Evolutionary conservation across 139 green algal species (phyloP).

Genomic region (Gonium pectorale): DNA sequence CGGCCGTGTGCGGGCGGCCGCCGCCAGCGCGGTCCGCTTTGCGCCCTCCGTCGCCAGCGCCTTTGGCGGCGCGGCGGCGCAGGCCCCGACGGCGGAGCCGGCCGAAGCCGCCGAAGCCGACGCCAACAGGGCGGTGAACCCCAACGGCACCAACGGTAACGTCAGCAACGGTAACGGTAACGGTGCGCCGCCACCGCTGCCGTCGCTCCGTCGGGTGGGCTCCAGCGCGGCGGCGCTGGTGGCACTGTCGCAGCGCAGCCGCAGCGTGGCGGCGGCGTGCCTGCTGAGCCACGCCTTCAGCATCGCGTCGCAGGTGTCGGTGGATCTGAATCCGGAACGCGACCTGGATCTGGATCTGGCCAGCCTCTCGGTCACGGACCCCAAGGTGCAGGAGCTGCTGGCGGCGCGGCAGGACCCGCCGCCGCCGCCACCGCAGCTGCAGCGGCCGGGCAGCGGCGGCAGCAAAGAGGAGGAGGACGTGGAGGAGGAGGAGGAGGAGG

Average conservation of each 20-base stretch:
- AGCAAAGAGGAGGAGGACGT: neutral
- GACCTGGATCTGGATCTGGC: neutral
- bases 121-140: neutral
- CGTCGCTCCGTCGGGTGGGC: neutral
- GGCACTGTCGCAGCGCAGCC: neutral
- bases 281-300: slow-evolving; percentile 44
- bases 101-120: neutral
- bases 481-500: neutral
- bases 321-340: slow-evolving; percentile 9
- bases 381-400: neutral
- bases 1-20: no score
- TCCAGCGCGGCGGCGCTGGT: neutral
- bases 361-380: neutral
- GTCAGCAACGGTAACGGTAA: neutral
- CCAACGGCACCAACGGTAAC: neutral
- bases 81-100: neutral
- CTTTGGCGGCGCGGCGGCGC: neutral
- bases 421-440: neutral
- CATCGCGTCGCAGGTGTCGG: slow-evolving; percentile 19
- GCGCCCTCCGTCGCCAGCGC: neutral
- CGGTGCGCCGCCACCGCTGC: neutral
- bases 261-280: slow-evolving; percentile 39
- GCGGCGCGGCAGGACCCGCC: neutral
- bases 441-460: neutral
- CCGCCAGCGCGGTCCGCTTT: no score